Evolutionary conservation across 352 stramenopile genomes (phyloP).

Genomic region (Pythium insidiosum): DNA sequence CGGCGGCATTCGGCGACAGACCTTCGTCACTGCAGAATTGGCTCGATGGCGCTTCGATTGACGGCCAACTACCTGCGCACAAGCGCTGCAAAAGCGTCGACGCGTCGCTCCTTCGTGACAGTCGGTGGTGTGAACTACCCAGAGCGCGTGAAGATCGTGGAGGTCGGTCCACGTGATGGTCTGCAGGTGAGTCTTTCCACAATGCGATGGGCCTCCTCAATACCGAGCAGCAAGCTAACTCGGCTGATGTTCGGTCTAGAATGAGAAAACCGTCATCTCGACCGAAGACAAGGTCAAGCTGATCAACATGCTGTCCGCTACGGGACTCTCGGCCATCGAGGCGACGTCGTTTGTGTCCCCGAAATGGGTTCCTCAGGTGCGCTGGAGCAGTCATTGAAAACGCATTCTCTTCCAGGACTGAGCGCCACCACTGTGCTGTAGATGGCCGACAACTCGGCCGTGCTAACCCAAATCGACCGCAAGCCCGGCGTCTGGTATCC

Average conservation of each 20-base stretch:
- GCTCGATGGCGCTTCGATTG: slow-evolving; percentile 8
- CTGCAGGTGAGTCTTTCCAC: slow-evolving; percentile 48
- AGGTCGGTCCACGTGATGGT: slow-evolving; percentile 94
- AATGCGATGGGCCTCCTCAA: neutral
- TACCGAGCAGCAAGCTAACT: neutral
- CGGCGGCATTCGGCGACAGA: too few species aligned
- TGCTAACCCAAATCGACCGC: slow-evolving; percentile 80
- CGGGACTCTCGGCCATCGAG: slow-evolving; percentile 89
- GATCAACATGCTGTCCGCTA: slow-evolving; percentile 86
- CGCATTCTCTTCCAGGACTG: neutral
- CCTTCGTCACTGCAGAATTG: too few species aligned
- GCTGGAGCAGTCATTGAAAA: neutral
- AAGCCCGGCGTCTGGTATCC: slow-evolving; percentile 80
- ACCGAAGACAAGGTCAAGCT: slow-evolving; percentile 89
- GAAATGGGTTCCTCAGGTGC: slow-evolving; percentile 94
- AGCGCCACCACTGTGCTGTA: slow-evolving; percentile 10
- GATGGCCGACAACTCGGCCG: slow-evolving; percentile 91
- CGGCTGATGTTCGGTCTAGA: slow-evolving; percentile 37
- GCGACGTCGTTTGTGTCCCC: slow-evolving; percentile 94
- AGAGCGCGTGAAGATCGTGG: slow-evolving; percentile 85
- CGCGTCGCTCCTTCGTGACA: slow-evolving; percentile 17
- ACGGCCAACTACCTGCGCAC: slow-evolving; percentile 1
- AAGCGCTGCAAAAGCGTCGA: slow-evolving; percentile 3
- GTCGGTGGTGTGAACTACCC: slow-evolving; percentile 38
- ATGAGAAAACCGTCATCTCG: slow-evolving; percentile 86